phyloP scores from a whole-genome alignment of 352 stramenopile genomes.

The Phytophthora tentaculata region DNA sequence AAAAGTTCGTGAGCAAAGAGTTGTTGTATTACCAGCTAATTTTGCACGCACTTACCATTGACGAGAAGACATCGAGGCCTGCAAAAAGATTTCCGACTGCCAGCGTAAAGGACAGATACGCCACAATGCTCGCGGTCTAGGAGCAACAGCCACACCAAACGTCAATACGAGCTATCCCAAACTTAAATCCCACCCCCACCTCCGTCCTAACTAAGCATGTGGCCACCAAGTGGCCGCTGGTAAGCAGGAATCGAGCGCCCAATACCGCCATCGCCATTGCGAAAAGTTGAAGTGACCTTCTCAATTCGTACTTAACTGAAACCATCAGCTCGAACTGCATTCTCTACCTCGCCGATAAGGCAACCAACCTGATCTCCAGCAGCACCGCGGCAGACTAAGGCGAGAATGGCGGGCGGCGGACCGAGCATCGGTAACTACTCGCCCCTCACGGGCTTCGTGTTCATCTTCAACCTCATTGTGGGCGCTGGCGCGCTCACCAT shows the following conservation, averaged over 20 bases:
- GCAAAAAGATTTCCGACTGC: conserved; percentile 42
- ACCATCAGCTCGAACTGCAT: conserved; percentile 25
- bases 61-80: conserved; percentile 60
- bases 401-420: conserved; percentile 58
- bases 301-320: conserved; percentile 18
- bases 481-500: conserved; percentile 88
- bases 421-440: conserved; percentile 77
- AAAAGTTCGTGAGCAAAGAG: neutral
- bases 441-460: conserved; percentile 89
- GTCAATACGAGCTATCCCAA: neutral
- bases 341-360: conserved; percentile 1
- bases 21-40: too few species aligned
- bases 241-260: conserved; percentile 62
- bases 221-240: conserved; percentile 61
- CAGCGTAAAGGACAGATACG: conserved; percentile 52
- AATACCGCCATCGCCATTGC: conserved; percentile 31
- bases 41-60: conserved; percentile 31
- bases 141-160: neutral
- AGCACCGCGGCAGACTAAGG: conserved; percentile 3
- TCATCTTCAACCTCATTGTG: conserved; percentile 93
- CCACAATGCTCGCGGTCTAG: conserved; percentile 35
- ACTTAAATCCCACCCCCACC: conserved; percentile 1
- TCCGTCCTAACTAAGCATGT: conserved; percentile 44
- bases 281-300: conserved; percentile 22
- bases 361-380: conserved; percentile 9